Conservation (phyloP, 2,329 filamentous ascomycete genomes). For the Fusarium vanettenii region DNA sequence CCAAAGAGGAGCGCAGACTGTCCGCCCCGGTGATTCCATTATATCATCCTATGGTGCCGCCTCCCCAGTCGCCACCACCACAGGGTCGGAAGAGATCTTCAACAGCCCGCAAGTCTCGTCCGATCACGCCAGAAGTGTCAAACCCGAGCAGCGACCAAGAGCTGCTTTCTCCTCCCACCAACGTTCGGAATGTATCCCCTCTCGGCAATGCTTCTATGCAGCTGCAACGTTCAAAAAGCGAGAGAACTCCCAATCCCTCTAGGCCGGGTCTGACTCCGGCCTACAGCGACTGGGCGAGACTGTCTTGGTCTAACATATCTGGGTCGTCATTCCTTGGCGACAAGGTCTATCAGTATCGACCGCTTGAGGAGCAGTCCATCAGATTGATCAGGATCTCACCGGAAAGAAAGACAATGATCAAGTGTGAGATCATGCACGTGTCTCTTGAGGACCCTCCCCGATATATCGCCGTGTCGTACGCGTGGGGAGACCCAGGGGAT, state of each 20-base stretch:
- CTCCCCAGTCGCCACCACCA: background rate
- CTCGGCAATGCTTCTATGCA: background rate
- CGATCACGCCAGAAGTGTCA: background rate
- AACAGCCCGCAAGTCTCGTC: background rate
- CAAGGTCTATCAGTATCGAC: constrained; percentile 7
- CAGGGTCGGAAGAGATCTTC: background rate
- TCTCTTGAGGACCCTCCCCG: background rate
- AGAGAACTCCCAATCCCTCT: background rate
- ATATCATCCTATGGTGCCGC: background rate
- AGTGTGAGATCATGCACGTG: constrained; percentile 18
- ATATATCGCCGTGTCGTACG: constrained; percentile 21
- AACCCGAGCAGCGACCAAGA: background rate
- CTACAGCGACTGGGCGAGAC: background rate
- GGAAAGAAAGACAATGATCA: constrained; percentile 9
- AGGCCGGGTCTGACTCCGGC: background rate
- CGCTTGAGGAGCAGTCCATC: constrained; percentile 17
- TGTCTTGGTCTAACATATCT: background rate
- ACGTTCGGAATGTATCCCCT: background rate
- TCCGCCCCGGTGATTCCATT: background rate
- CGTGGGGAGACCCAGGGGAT: constrained; percentile 22
- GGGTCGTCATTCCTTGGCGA: background rate
- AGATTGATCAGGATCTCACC: constrained; percentile 17
- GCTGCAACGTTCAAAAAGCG: constrained; percentile 1
- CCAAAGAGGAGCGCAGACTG: background rate
- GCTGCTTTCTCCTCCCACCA: background rate